Evolutionary conservation across 1,139 yeast genomes (phyloP), one percentile per base, ranked within the genome.

Genomic region (Geotrichum europaeum): DNA sequence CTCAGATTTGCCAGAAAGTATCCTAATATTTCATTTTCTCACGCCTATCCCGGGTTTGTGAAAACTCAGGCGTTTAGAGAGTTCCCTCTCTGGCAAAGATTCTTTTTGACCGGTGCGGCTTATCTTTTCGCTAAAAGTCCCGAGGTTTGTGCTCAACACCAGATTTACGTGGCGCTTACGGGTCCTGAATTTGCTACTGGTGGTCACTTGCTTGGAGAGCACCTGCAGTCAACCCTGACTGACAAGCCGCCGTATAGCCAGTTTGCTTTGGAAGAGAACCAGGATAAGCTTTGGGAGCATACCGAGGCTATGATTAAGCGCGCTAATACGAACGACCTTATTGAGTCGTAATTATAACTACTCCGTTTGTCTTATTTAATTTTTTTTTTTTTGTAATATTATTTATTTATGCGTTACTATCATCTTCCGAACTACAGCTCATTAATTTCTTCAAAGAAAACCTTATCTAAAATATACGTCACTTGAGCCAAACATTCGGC

Each of bases 41-140:
- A 72, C 63, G 65, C 65, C 18, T 60, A 58, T 59, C 75, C 75
- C 6, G 75, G 75, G 10, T 7, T 66, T n/a, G 73, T 72, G 32
- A 57, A 60, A 9, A 69, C 74, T 10, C 63, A 63, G 18, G 64
- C 65, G 47, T 32, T 32, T n/a, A 59, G 68, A 25, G 64, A 62
- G 20, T 62, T 69, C 12, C 70, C 70, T 22, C 61, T 65, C 66
- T 64, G 53, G 57, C 51, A 64, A 18, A 60, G 68, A 25, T 53
- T 4, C 22, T 59, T 63, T 6, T 24, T 32, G 4, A 52, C 56
- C 24, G 5, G 51, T 51, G 32, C 53, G 22, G 45, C 55, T 20
- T 58, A 47, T 18, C 53, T 56, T 20, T 51, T 65, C 43, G 61
- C 61, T 2, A 56, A 59, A 22, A 24, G 64, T 3, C 62, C 66